Evolutionary conservation across 371 early-diverging fungal genomes (phyloP).

Genomic region (Mucor ambiguus): DNA sequence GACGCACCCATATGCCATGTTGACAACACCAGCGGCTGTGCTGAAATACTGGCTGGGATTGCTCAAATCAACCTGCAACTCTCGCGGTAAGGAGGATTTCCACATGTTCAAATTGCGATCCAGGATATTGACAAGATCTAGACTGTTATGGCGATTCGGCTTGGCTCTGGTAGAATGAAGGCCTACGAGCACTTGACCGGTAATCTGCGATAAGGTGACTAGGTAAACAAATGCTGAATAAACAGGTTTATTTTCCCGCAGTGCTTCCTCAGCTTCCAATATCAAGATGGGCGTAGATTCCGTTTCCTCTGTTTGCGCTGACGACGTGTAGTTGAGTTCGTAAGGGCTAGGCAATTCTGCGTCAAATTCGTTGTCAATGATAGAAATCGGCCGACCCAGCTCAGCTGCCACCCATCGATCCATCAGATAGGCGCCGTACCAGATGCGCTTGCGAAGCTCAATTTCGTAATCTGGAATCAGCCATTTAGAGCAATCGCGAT

Average conservation of each 20-base stretch:
- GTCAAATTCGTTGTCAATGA: slow-evolving; percentile 44
- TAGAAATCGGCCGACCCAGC: slow-evolving; percentile 36
- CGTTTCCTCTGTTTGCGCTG: background rate
- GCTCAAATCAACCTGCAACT: slow-evolving; percentile 11
- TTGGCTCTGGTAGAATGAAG: slow-evolving; percentile 36
- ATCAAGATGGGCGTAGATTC: slow-evolving; percentile 23
- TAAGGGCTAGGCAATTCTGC: slow-evolving; percentile 41
- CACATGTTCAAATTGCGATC: slow-evolving; percentile 35
- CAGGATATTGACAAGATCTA: slow-evolving; percentile 25
- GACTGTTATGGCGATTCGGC: slow-evolving; percentile 18
- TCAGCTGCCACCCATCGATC: slow-evolving; percentile 46
- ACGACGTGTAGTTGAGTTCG: slow-evolving; percentile 25
- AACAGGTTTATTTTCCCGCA: slow-evolving; percentile 17
- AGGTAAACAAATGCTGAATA: slow-evolving; percentile 32
- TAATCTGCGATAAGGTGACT: slow-evolving; percentile 32
- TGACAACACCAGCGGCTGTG: slow-evolving; percentile 7
- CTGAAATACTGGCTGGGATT: background rate
- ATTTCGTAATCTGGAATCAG: slow-evolving; percentile 41
- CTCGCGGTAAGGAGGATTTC: slow-evolving; percentile 30
- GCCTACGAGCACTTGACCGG: slow-evolving; percentile 34
- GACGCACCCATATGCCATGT: slow-evolving; percentile 17
- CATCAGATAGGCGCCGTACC: slow-evolving; percentile 41
- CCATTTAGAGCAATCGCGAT: slow-evolving; percentile 45
- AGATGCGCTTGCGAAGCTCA: slow-evolving; percentile 46
- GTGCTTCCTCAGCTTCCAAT: slow-evolving; percentile 26